Percentiles rank a stretch among this genome's conserved stretches.
Evolutionary conservation across 1,284 basidiomycete species (phyloP).

Genomic region (Leccinum pallidistipes): DNA sequence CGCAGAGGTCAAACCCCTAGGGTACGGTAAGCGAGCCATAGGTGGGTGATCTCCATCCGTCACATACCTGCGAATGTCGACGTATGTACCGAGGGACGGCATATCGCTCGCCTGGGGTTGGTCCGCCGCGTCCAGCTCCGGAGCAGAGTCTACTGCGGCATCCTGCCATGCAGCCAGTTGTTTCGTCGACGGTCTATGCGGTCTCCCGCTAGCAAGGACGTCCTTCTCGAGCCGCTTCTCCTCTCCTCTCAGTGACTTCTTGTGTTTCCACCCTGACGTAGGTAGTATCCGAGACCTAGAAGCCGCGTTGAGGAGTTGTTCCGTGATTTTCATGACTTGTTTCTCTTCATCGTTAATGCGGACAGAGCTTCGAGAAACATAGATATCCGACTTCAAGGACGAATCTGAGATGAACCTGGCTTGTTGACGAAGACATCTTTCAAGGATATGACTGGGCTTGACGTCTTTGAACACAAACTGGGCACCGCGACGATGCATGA

Average conservation of each 20-base stretch:
- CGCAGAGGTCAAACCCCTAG: conserved; percentile 43
- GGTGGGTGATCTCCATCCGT: neutral
- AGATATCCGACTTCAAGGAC: neutral
- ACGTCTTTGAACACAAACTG: conserved; percentile 23
- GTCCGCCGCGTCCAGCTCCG: conserved; percentile 17
- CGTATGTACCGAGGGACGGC: conserved; percentile 49
- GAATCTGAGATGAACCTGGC: conserved; percentile 3
- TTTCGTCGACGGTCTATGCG: conserved; percentile 18
- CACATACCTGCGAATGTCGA: conserved; percentile 60
- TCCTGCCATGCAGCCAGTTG: conserved; percentile 26
- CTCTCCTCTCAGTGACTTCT: conserved; percentile 31
- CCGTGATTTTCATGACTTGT: conserved; percentile 25
- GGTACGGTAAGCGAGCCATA: conserved; percentile 12
- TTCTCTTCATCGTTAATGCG: conserved; percentile 10
- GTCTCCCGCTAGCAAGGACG: conserved; percentile 9
- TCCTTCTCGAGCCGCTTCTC: conserved; percentile 32
- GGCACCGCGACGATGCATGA: conserved; percentile 28
- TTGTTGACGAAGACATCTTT: conserved; percentile 9
- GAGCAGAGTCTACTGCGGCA: conserved; percentile 7
- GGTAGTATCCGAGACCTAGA: conserved; percentile 26
- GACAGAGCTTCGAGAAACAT: neutral
- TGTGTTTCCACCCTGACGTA: conserved; percentile 32
- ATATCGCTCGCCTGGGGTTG: conserved; percentile 17
- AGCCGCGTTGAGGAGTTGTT: conserved; percentile 31
- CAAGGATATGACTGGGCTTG: conserved; percentile 13